Conservation (phyloP, 768 basidiomycete genomes). For the Boletus vinaceobasis region DNA sequence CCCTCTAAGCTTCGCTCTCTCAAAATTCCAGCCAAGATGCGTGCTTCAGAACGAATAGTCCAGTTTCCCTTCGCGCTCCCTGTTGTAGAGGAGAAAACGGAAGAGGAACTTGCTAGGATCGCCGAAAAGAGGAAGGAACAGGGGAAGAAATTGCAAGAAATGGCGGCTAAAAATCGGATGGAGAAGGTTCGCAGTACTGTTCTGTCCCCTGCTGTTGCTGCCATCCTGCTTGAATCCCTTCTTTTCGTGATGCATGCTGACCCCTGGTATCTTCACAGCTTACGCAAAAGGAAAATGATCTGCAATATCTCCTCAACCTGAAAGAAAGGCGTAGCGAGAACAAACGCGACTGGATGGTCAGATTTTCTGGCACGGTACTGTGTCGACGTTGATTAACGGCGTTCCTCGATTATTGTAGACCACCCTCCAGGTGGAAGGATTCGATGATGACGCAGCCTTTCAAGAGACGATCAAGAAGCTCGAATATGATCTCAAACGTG, state of each 20-base stretch:
- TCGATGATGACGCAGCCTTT: constrained; percentile 73
- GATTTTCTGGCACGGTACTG: constrained; percentile 15
- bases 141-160: constrained; percentile 84
- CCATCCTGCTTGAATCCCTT: not conserved
- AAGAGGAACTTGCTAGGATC: constrained; percentile 79
- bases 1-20: constrained; percentile 59
- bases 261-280: constrained; percentile 42
- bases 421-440: constrained; percentile 63
- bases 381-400: not conserved
- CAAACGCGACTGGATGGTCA: constrained; percentile 75
- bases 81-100: constrained; percentile 77
- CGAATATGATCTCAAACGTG: constrained; percentile 70
- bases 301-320: constrained; percentile 61
- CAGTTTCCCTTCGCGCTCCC: constrained; percentile 80
- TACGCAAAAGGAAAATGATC: constrained; percentile 69
- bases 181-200: constrained; percentile 63
- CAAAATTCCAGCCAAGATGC: constrained; percentile 62
- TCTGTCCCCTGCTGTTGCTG: not conserved
- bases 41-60: constrained; percentile 63
- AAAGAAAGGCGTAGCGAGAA: constrained; percentile 57
- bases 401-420: constrained; percentile 35
- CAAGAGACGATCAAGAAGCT: constrained; percentile 85
- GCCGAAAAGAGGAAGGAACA: constrained; percentile 83
- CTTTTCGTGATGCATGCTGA: not conserved
- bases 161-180: constrained; percentile 77